Evolutionary conservation across 441 rosid genomes (phyloP).

Genomic region (Aleurites moluccanus): DNA sequence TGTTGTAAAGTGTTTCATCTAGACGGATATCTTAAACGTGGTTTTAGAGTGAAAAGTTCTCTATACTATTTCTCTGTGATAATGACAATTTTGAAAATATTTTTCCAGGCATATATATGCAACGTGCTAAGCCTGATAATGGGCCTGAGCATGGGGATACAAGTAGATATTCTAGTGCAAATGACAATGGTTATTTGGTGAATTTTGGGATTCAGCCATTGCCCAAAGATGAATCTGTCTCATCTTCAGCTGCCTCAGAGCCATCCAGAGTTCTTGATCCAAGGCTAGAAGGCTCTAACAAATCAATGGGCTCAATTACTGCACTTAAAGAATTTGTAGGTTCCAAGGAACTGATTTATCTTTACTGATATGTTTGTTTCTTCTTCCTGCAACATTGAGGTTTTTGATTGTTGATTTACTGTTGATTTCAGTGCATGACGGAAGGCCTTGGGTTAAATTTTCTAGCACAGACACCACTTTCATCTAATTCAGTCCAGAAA

Average conservation of each 20-base stretch:
- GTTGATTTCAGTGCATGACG: conserved; percentile 60
- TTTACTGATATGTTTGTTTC: background rate
- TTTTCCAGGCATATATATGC: conserved; percentile 63
- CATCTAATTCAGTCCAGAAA: conserved; percentile 59
- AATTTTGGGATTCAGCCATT: conserved; percentile 51
- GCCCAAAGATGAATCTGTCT: conserved; percentile 54
- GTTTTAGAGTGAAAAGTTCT: conserved; percentile 7
- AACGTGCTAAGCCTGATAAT: conserved; percentile 52
- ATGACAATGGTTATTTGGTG: conserved; percentile 53
- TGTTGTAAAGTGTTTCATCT: conserved; percentile 13
- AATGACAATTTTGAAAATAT: conserved; percentile 21
- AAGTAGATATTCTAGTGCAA: conserved; percentile 47
- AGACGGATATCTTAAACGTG: conserved; percentile 2
- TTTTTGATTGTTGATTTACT: conserved; percentile 28
- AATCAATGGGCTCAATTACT: conserved; percentile 57
- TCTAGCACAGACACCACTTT: conserved; percentile 55
- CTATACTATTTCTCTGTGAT: conserved; percentile 15
- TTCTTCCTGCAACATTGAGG: conserved; percentile 7
- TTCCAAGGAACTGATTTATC: conserved; percentile 23
- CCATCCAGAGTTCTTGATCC: conserved; percentile 64
- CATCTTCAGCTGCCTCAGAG: conserved; percentile 56
- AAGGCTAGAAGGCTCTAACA: conserved; percentile 68
- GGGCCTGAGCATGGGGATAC: conserved; percentile 60
- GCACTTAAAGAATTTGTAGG: conserved; percentile 90
- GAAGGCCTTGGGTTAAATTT: conserved; percentile 79